These are phyloP conservation scores for Clarireedia paspali DNA, from an alignment of 2,329 filamentous ascomycete species.

Conservation along the genomic window DNA sequence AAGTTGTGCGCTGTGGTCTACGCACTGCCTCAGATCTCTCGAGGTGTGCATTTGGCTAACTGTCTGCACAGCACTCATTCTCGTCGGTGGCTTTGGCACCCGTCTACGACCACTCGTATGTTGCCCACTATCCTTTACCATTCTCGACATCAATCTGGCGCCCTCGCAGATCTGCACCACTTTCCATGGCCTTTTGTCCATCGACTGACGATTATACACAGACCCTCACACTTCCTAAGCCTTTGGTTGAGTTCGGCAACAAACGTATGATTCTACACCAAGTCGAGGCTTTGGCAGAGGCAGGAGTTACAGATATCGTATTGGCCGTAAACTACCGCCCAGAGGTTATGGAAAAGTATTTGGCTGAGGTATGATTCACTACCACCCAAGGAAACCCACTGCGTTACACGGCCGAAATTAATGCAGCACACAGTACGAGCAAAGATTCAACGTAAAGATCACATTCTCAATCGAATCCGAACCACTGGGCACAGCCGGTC, in stretches of 20 bases:
- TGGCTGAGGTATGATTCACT: slow-evolving; percentile 65
- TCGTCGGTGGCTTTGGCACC: slow-evolving; percentile 97
- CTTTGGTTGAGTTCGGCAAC: slow-evolving; percentile 96
- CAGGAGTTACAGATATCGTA: slow-evolving; percentile 94
- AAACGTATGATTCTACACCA: slow-evolving; percentile 99
- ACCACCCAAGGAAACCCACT: neutral
- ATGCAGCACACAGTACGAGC: slow-evolving; percentile 59
- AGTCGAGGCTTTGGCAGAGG: slow-evolving; percentile 86
- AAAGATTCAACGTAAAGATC: slow-evolving; percentile 88
- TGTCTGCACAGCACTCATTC: slow-evolving; percentile 70
- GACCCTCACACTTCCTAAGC: slow-evolving; percentile 96
- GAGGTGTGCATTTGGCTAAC: slow-evolving; percentile 15
- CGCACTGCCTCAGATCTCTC: neutral
- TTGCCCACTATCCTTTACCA: slow-evolving; percentile 21
- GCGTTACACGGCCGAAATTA: slow-evolving; percentile 13
- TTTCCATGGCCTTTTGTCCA: slow-evolving; percentile 16
- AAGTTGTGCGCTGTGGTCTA: slow-evolving; percentile 5
- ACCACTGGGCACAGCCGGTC: slow-evolving; percentile 89
- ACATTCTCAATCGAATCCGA: slow-evolving; percentile 96
- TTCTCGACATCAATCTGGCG: slow-evolving; percentile 12
- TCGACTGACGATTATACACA: slow-evolving; percentile 32
- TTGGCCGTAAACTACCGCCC: slow-evolving; percentile 98
- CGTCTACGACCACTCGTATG: slow-evolving; percentile 90
- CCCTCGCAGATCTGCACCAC: slow-evolving; percentile 8
- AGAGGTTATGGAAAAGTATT: slow-evolving; percentile 90